A percentile compares a stretch with the other conserved stretches of the same genome.
phyloP scores from a whole-genome alignment of 1,284 basidiomycete genomes.

The Leucoagaricus sp. region DNA sequence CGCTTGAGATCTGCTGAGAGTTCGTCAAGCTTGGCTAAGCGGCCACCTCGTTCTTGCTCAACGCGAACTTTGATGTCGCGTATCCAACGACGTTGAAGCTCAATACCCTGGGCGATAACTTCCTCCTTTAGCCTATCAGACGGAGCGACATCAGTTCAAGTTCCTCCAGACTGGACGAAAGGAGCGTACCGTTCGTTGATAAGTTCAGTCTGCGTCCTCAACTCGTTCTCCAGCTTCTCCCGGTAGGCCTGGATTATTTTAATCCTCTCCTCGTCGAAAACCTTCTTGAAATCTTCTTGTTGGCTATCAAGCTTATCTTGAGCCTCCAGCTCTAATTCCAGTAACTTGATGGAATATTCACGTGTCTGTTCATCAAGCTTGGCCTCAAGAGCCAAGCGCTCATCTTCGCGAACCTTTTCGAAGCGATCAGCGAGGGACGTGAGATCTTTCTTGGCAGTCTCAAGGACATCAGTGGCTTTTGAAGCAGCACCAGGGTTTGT shows the following conservation, averaged over 20 bases:
- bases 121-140: conserved; percentile 83
- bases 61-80: conserved; percentile 95
- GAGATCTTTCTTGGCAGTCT: conserved; percentile 82
- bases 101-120: conserved; percentile 95
- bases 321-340: conserved; percentile 82
- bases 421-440: conserved; percentile 79
- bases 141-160: background rate
- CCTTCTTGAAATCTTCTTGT: conserved; percentile 85
- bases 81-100: conserved; percentile 96
- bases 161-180: background rate
- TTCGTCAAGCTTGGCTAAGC: conserved; percentile 93
- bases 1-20: conserved; percentile 89
- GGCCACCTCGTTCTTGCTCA: conserved; percentile 95
- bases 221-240: conserved; percentile 84
- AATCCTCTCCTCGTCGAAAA: conserved; percentile 80
- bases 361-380: conserved; percentile 82
- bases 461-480: conserved; percentile 72
- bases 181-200: conserved; percentile 85
- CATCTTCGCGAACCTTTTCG: conserved; percentile 81
- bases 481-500: conserved; percentile 69
- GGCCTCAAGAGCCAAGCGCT: conserved; percentile 75
- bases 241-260: conserved; percentile 82
- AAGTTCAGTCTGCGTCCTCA: conserved; percentile 87
- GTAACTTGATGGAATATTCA: conserved; percentile 84
- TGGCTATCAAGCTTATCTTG: conserved; percentile 85